These are phyloP conservation scores for Raffaelea ambrosiae DNA, from an alignment of 2,329 filamentous ascomycete species.

Conservation along the genomic window DNA sequence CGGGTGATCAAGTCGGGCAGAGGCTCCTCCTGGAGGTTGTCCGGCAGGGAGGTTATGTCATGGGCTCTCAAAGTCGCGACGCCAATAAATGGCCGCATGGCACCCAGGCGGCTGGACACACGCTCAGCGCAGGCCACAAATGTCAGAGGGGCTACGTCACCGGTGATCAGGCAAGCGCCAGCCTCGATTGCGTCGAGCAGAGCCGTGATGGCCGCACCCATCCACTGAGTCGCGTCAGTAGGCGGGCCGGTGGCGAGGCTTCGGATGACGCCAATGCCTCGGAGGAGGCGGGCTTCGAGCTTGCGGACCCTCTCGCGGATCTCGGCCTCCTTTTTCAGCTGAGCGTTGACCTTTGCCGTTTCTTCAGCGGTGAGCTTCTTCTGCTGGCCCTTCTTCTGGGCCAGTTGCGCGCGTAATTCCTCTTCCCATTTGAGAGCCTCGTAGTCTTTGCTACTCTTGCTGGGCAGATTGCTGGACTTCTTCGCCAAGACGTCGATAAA, in stretches of 20 bases:
- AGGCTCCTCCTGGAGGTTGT: constrained; percentile 68
- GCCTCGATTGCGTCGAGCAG: constrained; percentile 68
- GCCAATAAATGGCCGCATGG: constrained; percentile 74
- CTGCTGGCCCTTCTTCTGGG: constrained; percentile 84
- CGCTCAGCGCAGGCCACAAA: constrained; percentile 75
- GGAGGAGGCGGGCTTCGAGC: constrained; percentile 62
- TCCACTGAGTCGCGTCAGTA: constrained; percentile 84
- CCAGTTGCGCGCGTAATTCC: constrained; percentile 76
- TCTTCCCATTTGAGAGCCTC: constrained; percentile 97
- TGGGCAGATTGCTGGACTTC: constrained; percentile 61
- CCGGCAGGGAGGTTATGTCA: constrained; percentile 62
- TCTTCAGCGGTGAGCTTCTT: constrained; percentile 90
- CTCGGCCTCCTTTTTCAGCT: constrained; percentile 75
- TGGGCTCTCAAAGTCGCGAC: constrained; percentile 77
- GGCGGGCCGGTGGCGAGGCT: constrained; percentile 78
- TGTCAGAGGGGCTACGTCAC: constrained; percentile 66
- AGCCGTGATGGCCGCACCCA: constrained; percentile 68
- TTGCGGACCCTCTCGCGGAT: constrained; percentile 67
- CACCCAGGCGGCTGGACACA: constrained; percentile 64
- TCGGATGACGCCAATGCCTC: constrained; percentile 79
- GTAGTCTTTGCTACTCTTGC: constrained; percentile 92
- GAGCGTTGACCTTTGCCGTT: constrained; percentile 79
- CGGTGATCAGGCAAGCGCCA: constrained; percentile 73
- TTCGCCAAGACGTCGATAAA: constrained; percentile 89
- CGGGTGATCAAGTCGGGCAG: constrained; percentile 78